Evolutionary conservation across 208 protist genomes (phyloP).

Genomic region (Porcisia deanei): DNA sequence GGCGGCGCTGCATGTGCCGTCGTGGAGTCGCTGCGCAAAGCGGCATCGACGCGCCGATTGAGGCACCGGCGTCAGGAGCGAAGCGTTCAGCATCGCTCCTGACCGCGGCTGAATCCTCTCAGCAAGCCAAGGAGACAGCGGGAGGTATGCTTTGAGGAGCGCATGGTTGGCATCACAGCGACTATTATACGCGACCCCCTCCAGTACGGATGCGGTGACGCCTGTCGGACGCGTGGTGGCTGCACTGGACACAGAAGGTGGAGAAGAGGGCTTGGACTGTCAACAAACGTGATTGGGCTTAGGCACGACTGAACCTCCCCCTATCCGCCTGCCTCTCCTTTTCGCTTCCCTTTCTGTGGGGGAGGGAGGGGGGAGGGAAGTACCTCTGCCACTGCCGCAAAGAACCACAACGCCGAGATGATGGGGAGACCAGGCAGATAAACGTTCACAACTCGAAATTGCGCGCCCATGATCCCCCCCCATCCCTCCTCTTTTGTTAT

Average conservation of each 20-base stretch:
- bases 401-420: too few relatives aligned
- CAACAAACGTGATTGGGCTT: too few relatives aligned
- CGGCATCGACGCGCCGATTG: neutral
- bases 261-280: neutral
- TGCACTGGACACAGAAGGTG: slow-evolving; percentile 13
- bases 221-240: slow-evolving; percentile 30
- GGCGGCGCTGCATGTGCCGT: slow-evolving; percentile 6
- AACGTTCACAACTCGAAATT: too few relatives aligned
- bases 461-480: too few relatives aligned
- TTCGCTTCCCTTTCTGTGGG: too few relatives aligned
- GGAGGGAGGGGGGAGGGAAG: too few relatives aligned
- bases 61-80: neutral
- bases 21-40: neutral
- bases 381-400: too few relatives aligned
- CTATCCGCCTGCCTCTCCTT: too few relatives aligned
- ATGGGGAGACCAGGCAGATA: too few relatives aligned
- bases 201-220: slow-evolving; percentile 33
- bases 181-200: slow-evolving; percentile 28
- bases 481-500: too few relatives aligned
- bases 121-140: slow-evolving; percentile 24
- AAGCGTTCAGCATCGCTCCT: neutral
- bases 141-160: slow-evolving; percentile 24
- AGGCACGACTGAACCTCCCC: too few relatives aligned
- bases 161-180: slow-evolving; percentile 34
- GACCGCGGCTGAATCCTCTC: slow-evolving; percentile 1